Evolutionary conservation across 1,284 basidiomycete species (phyloP), one percentile per base, ranked within the genome.

Genomic region (Cutaneotrichosporon mucoides): DNA sequence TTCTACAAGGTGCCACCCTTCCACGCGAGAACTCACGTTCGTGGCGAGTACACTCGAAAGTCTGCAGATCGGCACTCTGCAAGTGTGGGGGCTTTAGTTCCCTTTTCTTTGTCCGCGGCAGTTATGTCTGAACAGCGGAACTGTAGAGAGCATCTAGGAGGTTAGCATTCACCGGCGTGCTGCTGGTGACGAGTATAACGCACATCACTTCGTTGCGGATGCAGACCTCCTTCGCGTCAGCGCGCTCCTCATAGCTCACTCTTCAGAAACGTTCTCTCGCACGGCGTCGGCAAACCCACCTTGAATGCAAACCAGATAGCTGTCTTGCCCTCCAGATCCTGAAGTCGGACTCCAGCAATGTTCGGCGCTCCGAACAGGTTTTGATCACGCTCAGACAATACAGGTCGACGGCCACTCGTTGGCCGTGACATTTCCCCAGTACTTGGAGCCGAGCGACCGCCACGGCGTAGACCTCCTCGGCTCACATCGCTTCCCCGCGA

Each of bases 281-380:
- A 24, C 24, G 24, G 24, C 24, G 24, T 24, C 24, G 24, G 24
- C 24, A 24, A 24, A 51, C 45, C 5, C 43, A 76, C 75, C 1
- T 71, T 73, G 60, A 77, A 77, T 2, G 75, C 48, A 51, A 77
- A 77, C 75, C 75, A 77, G 5, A 73, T 43, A 2, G 73, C 73
- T 44, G 68, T 47, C 6, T 64, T 67, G 1, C 73, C 72, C 41
- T 70, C 71, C 34, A 66, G 63, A 5, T 69, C 69, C 1, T 66
- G 57, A 1, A 76, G 70, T 13, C 66, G 68, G 2, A 73, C 66
- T 0, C 64, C 72, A 2, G 71, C 58, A 4, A 76, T 70, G 61
- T 76, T 71, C 13, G 73, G 53, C 54, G 57, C 68, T 5, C 75
- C 75, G 57, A 66, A 73, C 2, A 76, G 58, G 53, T 75, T 24